Base-by-base conservation (phyloP, 2,329 filamentous ascomycete genomes). In the Fusarium mexicanum region DNA sequence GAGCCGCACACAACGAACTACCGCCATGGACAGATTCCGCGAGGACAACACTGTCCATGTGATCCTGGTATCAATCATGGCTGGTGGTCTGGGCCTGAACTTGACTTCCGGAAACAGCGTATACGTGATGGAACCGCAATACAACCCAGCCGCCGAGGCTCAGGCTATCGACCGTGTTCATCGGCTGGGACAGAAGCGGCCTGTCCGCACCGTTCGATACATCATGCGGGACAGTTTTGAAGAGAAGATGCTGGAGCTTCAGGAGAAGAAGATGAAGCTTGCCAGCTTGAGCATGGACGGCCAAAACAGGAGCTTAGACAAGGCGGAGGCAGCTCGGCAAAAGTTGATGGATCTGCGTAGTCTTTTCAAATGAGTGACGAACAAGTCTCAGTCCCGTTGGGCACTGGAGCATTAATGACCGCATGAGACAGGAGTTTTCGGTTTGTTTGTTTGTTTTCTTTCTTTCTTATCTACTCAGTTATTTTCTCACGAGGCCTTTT, bases 91-190 rank as follows among this genome's bases (percentile, higher is more conserved):
- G 22, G 96, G 96, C 20, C 90, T 98, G 44, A 98, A 98, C 80
- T 86, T 98, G 62, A 98, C 95, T 0, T 87, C 93, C 1, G 96
- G 92, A 38, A 96, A 91, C 80, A 93, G 90, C 63, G 96, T 97
- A 20, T 98, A 96, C 81, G 93, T 98, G 78, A 98, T 99, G 96
- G 96, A 99, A 81, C 96, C 96, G 10, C 95, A 98, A 80, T 99
- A 96, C 85, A 99, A 99, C 79, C 96, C 96, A 1, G 95, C 95
- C 1, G 94, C 95, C 0, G 96, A 99, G 82, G 94, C 95, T 10
- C 96, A 99, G 83, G 96, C 96, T 5, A 89, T 98, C 13, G 96
- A 98, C 81, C 94, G 96, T 37, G 94, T 99, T 11, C 95, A 98
- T 81, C 91, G 95, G 24, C 86, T 98, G 4, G 95, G 96, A 1